A percentile compares a stretch with the other conserved stretches of the same genome.
phyloP scores from a whole-genome alignment of 805 yeast genomes.

The Pichia occidentalis region DNA sequence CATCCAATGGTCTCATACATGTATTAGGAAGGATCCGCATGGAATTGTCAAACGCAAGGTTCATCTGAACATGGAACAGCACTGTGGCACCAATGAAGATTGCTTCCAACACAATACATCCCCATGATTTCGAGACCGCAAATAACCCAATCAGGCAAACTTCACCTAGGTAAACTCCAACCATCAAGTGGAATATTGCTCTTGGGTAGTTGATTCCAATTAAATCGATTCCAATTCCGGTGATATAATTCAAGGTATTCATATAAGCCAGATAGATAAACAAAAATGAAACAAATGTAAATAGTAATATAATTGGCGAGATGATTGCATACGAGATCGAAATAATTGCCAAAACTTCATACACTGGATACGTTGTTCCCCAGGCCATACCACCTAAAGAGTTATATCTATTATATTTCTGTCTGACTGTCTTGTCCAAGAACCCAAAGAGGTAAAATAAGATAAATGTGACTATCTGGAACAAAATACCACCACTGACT shows the following conservation, averaged over 20 bases:
- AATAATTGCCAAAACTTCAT: conserved; percentile 64
- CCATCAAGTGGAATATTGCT: conserved; percentile 81
- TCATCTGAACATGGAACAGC: conserved; percentile 61
- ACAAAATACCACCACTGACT: conserved; percentile 55
- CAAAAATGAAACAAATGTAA: conserved; percentile 64
- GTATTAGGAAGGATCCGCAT: conserved; percentile 57
- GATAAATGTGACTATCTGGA: conserved; percentile 55
- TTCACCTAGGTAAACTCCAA: conserved; percentile 85
- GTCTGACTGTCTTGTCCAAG: conserved; percentile 60
- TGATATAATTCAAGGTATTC: conserved; percentile 71
- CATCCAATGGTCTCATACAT: conserved; percentile 72
- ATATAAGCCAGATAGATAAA: conserved; percentile 70
- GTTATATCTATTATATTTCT: conserved; percentile 56
- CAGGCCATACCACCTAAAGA: conserved; percentile 48
- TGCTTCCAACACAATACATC: conserved; percentile 75
- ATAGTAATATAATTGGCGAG: conserved; percentile 76
- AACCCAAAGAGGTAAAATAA: conserved; percentile 53
- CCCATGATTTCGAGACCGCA: conserved; percentile 92
- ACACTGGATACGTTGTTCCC: conserved; percentile 78
- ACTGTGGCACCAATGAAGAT: conserved; percentile 59
- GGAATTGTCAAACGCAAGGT: conserved; percentile 58
- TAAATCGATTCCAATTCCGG: conserved; percentile 59
- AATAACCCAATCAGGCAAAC: conserved; percentile 80
- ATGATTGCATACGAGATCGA: conserved; percentile 62
- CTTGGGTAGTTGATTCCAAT: conserved; percentile 83